Evolutionary conservation across 176 grass and related monocot species (phyloP), one percentile per base, ranked within the genome.

Genomic region (Oryza longistaminata): DNA sequence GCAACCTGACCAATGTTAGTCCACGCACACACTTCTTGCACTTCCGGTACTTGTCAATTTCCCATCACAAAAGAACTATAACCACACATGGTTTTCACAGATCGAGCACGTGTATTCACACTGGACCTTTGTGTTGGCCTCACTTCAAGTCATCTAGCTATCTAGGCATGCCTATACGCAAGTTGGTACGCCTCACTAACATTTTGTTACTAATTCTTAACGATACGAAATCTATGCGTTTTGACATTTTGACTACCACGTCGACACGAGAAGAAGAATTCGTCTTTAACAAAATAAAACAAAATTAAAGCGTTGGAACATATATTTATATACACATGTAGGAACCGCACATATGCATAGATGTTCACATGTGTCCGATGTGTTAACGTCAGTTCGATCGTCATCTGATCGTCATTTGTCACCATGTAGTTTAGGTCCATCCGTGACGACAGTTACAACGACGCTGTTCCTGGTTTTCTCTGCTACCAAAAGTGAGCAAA

Each of bases 401-500:
- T 86, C 79, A 90, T 34, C 42, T 35, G 6, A 2, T 71, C 53
- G 72, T 86, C 83, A 90, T 65, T 5, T 25, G 25, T 9, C 19
- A 9, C 16, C 60, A 82, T 11, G 66, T 9, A 45, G 34, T 22
- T 22, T 74, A 70, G 49, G n/a, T 65, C 26, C 35, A 40, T 52
- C 35, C 61, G 64, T 71, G 8, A 13, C 70, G 26, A 64, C 70
- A 40, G 15, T 35, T 49, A 24, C 58, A 0, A 27, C 14, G 31
- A 74, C 19, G 19, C 2, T 45, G 13, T 37, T 75, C 61, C 68
- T 45, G 1, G 17, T 26, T 31, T 55, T 70, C 9, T 52, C 29
- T 13, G 50, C 43, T 86, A 67, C 35, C 50, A 68, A 35, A 68
- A 35, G 46, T 17, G 46, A 70, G 52, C 27, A 50, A 33, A 43